Percentiles rank a stretch among this genome's conserved stretches.
Evolutionary conservation across 805 yeast genomes (phyloP).

Genomic region (Ogataea ramenticola): DNA sequence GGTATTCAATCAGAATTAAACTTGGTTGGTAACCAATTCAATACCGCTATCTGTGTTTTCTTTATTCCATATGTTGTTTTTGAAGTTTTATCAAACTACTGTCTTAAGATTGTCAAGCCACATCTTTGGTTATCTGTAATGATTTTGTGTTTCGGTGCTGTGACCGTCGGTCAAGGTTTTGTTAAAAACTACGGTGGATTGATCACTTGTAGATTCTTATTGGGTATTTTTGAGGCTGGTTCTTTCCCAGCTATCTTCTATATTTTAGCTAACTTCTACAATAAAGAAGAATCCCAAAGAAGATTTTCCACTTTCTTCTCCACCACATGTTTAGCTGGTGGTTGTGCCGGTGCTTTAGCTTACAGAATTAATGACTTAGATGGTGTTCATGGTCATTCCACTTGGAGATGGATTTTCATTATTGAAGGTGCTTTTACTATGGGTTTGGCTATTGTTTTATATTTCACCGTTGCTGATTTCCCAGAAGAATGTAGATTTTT

Average conservation of each 20-base stretch:
- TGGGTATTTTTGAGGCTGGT: slow-evolving; percentile 65
- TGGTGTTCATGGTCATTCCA: slow-evolving; percentile 33
- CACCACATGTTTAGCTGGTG: slow-evolving; percentile 71
- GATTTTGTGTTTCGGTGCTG: slow-evolving; percentile 56
- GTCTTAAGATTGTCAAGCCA: slow-evolving; percentile 52
- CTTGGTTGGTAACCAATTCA: slow-evolving; percentile 52
- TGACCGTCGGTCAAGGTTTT: slow-evolving; percentile 62
- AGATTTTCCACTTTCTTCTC: slow-evolving; percentile 64
- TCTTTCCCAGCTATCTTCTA: slow-evolving; percentile 74
- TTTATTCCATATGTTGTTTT: slow-evolving; percentile 64
- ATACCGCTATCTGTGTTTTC: slow-evolving; percentile 59
- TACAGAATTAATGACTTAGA: slow-evolving; percentile 53
- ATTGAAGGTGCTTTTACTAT: slow-evolving; percentile 30
- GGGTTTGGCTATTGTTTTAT: slow-evolving; percentile 25
- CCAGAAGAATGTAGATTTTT: slow-evolving; percentile 61
- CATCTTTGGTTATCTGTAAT: slow-evolving; percentile 56
- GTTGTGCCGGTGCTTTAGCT: slow-evolving; percentile 71
- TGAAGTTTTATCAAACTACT: slow-evolving; percentile 58
- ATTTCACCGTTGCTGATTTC: slow-evolving; percentile 57
- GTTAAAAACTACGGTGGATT: slow-evolving; percentile 51
- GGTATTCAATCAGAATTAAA: slow-evolving; percentile 52
- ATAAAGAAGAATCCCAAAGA: slow-evolving; percentile 58
- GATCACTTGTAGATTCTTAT: slow-evolving; percentile 53
- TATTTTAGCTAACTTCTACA: slow-evolving; percentile 58
- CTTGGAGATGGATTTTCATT: slow-evolving; percentile 42